These are phyloP conservation scores for Lentinula aciculospora DNA, from an alignment of 768 basidiomycete genomes.

Conservation along the genomic window DNA sequence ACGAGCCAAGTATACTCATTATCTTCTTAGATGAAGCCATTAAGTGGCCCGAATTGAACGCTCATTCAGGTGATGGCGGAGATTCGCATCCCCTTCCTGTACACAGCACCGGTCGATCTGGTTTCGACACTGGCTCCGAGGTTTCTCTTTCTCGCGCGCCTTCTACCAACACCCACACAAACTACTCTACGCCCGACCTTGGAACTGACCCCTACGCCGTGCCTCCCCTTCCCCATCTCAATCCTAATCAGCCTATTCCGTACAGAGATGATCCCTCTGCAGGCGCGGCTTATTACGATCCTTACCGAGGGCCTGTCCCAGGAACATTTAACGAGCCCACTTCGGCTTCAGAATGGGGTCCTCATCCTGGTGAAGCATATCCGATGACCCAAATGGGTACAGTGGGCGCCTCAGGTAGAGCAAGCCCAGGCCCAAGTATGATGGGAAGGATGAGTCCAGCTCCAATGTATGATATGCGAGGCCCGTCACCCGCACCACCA, in stretches of 20 bases:
- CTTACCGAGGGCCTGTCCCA: conserved; percentile 74
- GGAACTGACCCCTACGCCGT: conserved; percentile 73
- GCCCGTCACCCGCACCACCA: conserved; percentile 32
- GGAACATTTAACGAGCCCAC: conserved; percentile 48
- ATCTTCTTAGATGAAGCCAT: conserved; percentile 68
- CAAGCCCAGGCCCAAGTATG: conserved; percentile 32
- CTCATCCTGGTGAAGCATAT: conserved; percentile 44
- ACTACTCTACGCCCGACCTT: conserved; percentile 45
- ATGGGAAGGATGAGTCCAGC: conserved; percentile 22
- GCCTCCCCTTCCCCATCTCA: conserved; percentile 75
- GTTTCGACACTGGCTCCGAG: conserved; percentile 67
- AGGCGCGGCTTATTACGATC: conserved; percentile 61
- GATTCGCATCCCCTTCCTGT: conserved; percentile 65
- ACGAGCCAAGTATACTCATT: neutral
- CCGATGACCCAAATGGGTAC: conserved; percentile 67
- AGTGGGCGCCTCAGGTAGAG: conserved; percentile 17
- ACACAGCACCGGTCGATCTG: conserved; percentile 62
- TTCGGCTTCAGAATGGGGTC: conserved; percentile 26
- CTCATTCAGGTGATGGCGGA: conserved; percentile 38
- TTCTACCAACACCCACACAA: conserved; percentile 32
- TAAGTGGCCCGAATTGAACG: conserved; percentile 87
- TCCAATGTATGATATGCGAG: conserved; percentile 11
- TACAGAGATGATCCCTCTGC: conserved; percentile 67
- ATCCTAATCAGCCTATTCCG: conserved; percentile 57
- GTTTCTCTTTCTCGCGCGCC: conserved; percentile 49